phyloP scores from a whole-genome alignment of 345 rosid genomes.

The Draba incana region DNA sequence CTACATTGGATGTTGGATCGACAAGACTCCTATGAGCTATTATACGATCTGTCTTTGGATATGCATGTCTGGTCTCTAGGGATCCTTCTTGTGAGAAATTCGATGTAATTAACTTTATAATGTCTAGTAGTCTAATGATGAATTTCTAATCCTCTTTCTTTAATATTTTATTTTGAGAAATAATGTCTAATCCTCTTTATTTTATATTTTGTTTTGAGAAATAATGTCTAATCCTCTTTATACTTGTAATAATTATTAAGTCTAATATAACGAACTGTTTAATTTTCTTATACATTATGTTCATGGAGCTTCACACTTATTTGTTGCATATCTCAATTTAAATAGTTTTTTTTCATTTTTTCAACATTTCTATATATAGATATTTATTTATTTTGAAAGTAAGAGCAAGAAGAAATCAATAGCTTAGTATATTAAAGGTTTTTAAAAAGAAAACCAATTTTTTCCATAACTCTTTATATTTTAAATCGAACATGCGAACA shows the following conservation, averaged over 20 bases:
- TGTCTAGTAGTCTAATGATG: conserved; percentile 42
- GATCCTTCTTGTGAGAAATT: conserved; percentile 38
- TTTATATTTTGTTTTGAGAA: no score
- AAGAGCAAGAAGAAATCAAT: not conserved
- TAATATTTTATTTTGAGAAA: no score
- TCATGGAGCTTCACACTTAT: not conserved
- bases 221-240: conserved; percentile 31
- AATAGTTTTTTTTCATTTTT: no score
- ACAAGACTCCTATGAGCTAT: conserved; percentile 36
- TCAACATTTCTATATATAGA: no score
- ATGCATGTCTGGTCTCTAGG: conserved; percentile 47
- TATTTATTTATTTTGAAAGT: no score
- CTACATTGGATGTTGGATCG: conserved; percentile 42
- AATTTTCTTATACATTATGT: conserved; percentile 6
- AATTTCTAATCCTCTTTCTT: conserved; percentile 30
- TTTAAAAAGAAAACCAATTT: not conserved
- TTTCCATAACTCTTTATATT: not conserved
- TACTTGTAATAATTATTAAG: conserved; percentile 7
- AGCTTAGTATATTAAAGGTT: not conserved
- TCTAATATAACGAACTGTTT: not conserved
- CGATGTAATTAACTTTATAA: conserved; percentile 28
- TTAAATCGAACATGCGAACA: not conserved
- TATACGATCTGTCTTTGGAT: conserved; percentile 44
- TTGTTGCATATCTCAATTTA: not conserved
- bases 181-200: conserved; percentile 22